Evolutionary conservation across 495 filamentous ascomycete species (phyloP).

Genomic region (Sordaria brevicollis): DNA sequence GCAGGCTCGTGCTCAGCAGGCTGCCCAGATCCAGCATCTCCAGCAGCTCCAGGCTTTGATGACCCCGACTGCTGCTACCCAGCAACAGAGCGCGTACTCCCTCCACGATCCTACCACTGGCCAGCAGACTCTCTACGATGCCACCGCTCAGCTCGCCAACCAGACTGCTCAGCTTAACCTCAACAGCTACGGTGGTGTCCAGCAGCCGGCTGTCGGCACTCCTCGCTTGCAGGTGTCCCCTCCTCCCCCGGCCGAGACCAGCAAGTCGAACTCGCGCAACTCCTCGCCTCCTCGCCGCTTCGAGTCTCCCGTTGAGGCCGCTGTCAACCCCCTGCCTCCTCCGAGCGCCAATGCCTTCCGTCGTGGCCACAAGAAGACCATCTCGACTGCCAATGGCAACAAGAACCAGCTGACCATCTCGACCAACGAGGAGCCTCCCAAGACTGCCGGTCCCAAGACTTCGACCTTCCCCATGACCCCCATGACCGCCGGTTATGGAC

Average conservation of each 20-base stretch:
- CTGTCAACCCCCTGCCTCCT: conserved; percentile 53
- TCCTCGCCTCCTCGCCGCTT: conserved; percentile 60
- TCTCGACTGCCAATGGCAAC: conserved; percentile 59
- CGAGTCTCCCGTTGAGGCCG: conserved; percentile 45
- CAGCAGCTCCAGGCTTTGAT: conserved; percentile 64
- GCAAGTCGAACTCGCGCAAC: conserved; percentile 42
- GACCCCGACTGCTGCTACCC: conserved; percentile 24
- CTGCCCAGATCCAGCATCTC: conserved; percentile 31
- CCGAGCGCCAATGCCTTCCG: conserved; percentile 81
- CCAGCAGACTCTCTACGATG: conserved; percentile 58
- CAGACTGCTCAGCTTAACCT: conserved; percentile 17
- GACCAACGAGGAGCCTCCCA: conserved; percentile 41
- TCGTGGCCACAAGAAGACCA: conserved; percentile 81
- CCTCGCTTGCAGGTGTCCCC: conserved; percentile 71
- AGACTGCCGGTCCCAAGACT: conserved; percentile 64
- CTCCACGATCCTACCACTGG: conserved; percentile 76
- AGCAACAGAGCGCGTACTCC: conserved; percentile 54
- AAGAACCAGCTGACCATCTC: conserved; percentile 49
- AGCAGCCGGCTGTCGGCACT: conserved; percentile 31
- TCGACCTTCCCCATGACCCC: conserved; percentile 71
- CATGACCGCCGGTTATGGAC: conserved; percentile 72
- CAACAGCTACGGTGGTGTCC: conserved; percentile 18
- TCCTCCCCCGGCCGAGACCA: conserved; percentile 51
- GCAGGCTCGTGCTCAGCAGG: background rate
- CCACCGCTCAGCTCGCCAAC: conserved; percentile 23